Percentiles rank a stretch among this genome's conserved stretches.
Evolutionary conservation across 2,329 filamentous ascomycete species (phyloP).

Genomic region (Colletotrichum filicis): DNA sequence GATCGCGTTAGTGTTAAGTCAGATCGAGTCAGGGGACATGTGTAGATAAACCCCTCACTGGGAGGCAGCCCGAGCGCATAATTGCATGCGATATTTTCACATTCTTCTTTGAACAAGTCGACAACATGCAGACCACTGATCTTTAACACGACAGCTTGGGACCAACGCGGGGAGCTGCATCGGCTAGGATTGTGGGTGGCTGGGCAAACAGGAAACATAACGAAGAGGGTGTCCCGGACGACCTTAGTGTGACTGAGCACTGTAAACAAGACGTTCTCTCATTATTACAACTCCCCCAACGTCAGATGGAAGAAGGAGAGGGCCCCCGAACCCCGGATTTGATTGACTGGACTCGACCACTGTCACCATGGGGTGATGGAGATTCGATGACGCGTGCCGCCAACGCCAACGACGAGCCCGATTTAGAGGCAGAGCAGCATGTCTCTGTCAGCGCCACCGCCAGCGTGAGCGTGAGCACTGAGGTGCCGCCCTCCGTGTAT

Average conservation of each 20-base stretch:
- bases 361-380: constrained; percentile 29
- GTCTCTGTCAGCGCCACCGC: constrained; percentile 19
- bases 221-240: neutral
- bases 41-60: constrained; percentile 30
- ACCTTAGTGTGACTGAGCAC: neutral
- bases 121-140: neutral
- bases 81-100: neutral
- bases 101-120: too few relatives aligned
- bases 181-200: neutral
- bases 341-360: constrained; percentile 32
- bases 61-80: constrained; percentile 22
- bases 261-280: neutral
- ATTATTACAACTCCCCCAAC: neutral
- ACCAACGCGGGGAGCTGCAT: neutral
- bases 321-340: constrained; percentile 25
- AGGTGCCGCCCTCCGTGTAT: constrained; percentile 20
- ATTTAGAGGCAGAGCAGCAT: constrained; percentile 26
- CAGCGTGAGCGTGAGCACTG: constrained; percentile 22
- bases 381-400: neutral
- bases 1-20: constrained; percentile 26
- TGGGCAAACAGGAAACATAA: neutral
- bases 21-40: constrained; percentile 14
- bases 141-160: neutral
- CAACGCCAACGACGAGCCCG: neutral
- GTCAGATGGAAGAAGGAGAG: constrained; percentile 31